Conservation (phyloP, 179 eudicot species). For the Patellifolia procumbens region DNA sequence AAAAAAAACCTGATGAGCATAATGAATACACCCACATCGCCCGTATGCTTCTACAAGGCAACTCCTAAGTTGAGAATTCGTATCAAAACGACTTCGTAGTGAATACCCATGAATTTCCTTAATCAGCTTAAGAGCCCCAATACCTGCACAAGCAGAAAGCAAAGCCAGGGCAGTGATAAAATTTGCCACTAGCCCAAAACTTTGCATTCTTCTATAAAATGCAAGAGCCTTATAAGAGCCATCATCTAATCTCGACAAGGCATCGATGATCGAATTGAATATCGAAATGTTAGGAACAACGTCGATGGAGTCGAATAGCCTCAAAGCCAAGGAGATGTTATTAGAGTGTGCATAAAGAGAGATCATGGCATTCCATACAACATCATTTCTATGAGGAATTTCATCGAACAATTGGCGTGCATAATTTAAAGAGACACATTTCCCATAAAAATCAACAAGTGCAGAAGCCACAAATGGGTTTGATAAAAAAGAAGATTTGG, state of each 20-base stretch:
- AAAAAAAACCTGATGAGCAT: slow-evolving; percentile 40
- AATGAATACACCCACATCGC: slow-evolving; percentile 50
- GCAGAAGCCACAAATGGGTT: slow-evolving; percentile 67
- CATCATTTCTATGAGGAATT: slow-evolving; percentile 32
- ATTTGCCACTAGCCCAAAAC: slow-evolving; percentile 43
- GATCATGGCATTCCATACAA: slow-evolving; percentile 45
- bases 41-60: slow-evolving; percentile 73
- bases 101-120: slow-evolving; percentile 58
- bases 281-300: slow-evolving; percentile 49
- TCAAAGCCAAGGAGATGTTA: slow-evolving; percentile 36
- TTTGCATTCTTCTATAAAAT: slow-evolving; percentile 52
- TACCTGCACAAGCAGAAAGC: slow-evolving; percentile 44
- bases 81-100: slow-evolving; percentile 39
- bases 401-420: slow-evolving; percentile 44
- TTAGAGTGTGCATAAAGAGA: slow-evolving; percentile 37
- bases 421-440: slow-evolving; percentile 31
- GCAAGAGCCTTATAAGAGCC: slow-evolving; percentile 42
- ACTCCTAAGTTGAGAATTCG: slow-evolving; percentile 50
- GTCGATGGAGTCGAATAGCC: slow-evolving; percentile 54
- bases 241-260: slow-evolving; percentile 41
- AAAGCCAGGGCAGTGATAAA: slow-evolving; percentile 60
- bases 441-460: slow-evolving; percentile 42
- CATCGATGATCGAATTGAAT: slow-evolving; percentile 52
- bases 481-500: slow-evolving; percentile 36
- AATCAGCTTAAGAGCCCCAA: slow-evolving; percentile 48